phyloP scores from a whole-genome alignment of 257 asterid species.

The Fraxinus excelsior region DNA sequence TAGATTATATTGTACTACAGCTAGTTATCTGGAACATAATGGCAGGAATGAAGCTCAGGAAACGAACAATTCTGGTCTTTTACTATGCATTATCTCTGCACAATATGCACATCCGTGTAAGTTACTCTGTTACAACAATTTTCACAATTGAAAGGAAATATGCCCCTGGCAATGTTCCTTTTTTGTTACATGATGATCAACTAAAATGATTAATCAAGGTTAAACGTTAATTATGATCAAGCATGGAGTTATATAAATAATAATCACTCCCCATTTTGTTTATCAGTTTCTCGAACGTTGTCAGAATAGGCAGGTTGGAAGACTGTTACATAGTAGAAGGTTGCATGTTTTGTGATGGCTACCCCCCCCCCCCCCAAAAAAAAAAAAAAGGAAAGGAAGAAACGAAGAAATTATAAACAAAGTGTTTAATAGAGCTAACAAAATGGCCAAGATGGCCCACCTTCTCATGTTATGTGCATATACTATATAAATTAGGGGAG shows the following conservation, averaged over 20 bases:
- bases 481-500: neutral
- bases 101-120: neutral
- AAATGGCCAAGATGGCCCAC: neutral
- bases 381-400: too few relatives aligned
- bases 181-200: neutral
- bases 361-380: too few relatives aligned
- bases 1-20: neutral
- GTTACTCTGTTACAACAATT: neutral
- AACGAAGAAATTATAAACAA: neutral
- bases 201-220: neutral
- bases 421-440: too few relatives aligned
- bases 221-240: neutral
- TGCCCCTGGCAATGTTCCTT: neutral
- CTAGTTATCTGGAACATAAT: neutral
- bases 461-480: neutral
- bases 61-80: neutral
- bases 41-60: neutral
- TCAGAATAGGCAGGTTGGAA: too few relatives aligned
- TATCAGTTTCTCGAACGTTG: conserved; percentile 71
- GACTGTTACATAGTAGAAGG: conserved; percentile 42
- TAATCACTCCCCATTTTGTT: conserved; percentile 20
- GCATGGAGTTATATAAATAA: neutral
- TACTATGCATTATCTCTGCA: neutral
- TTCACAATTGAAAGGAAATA: neutral
- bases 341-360: too few relatives aligned